Evolutionary conservation across 495 filamentous ascomycete species (phyloP).

Genomic region (Recurvomyces mirabilis): DNA sequence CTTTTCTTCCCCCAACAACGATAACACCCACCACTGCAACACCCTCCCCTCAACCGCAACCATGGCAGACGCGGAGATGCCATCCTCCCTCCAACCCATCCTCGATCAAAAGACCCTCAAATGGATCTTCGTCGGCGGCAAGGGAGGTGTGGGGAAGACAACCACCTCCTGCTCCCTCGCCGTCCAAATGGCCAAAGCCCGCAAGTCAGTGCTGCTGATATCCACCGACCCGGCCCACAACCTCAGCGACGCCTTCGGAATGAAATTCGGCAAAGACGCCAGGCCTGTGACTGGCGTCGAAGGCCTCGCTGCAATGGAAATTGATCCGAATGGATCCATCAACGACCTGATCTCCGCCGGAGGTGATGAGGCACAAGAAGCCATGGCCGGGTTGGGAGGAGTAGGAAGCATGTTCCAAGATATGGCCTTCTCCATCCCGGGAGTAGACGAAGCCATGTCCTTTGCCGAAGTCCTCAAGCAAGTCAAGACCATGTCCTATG

Average conservation of each 20-base stretch:
- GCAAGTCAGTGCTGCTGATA: slow-evolving; percentile 91
- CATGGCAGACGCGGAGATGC: slow-evolving; percentile 40
- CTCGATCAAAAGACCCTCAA: slow-evolving; percentile 87
- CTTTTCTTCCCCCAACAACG: too few relatives aligned
- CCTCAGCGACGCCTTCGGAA: slow-evolving; percentile 91
- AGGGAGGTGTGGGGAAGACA: slow-evolving; percentile 98
- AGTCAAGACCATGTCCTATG: slow-evolving; percentile 98
- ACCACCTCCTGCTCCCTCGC: slow-evolving; percentile 96
- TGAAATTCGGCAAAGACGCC: slow-evolving; percentile 99
- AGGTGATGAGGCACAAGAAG: slow-evolving; percentile 60
- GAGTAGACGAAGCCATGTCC: slow-evolving; percentile 98
- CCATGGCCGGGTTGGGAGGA: slow-evolving; percentile 50
- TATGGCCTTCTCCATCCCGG: slow-evolving; percentile 70
- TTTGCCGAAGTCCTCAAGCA: slow-evolving; percentile 98
- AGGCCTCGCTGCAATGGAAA: slow-evolving; percentile 98
- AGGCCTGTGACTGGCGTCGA: slow-evolving; percentile 81
- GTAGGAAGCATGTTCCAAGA: slow-evolving; percentile 69
- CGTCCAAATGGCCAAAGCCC: slow-evolving; percentile 93
- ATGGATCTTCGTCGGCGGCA: slow-evolving; percentile 99
- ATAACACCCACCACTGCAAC: too few relatives aligned
- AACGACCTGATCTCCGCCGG: slow-evolving; percentile 82
- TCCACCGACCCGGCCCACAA: slow-evolving; percentile 99
- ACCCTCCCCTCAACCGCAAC: neutral
- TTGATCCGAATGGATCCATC: slow-evolving; percentile 96
- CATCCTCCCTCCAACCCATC: slow-evolving; percentile 88